These are phyloP conservation scores for Puccinia sorghi DNA, from an alignment of 1,284 basidiomycete genomes.

Conservation along the genomic window DNA sequence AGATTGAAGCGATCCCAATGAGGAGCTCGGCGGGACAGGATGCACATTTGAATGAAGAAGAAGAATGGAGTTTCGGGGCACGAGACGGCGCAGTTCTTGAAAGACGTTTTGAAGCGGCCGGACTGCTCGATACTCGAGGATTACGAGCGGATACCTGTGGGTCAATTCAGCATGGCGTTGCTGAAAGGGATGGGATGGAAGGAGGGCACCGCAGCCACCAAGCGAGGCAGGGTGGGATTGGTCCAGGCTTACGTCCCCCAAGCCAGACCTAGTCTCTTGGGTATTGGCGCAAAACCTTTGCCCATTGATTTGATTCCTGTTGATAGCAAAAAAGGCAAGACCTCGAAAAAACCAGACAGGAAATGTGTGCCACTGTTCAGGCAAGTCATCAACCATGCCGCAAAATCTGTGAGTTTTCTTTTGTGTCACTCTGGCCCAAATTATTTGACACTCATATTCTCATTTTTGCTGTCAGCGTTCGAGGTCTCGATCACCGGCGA, in stretches of 20 bases:
- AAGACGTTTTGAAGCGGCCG: conserved; percentile 54
- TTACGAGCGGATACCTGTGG: conserved; percentile 85
- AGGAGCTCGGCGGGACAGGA: background rate
- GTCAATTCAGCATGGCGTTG: conserved; percentile 89
- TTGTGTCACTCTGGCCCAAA: background rate
- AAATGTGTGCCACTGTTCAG: conserved; percentile 32
- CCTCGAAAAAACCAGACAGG: conserved; percentile 16
- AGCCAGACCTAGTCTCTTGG: conserved; percentile 76
- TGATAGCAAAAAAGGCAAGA: conserved; percentile 54
- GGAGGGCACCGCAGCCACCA: conserved; percentile 69
- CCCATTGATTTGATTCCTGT: background rate
- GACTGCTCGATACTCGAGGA: conserved; percentile 71
- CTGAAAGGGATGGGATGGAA: conserved; percentile 97
- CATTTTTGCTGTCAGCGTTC: conserved; percentile 36
- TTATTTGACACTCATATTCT: background rate
- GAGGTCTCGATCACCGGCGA: conserved; percentile 18
- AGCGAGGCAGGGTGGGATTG: conserved; percentile 60
- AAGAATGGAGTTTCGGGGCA: conserved; percentile 11
- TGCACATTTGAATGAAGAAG: background rate
- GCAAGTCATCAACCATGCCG: conserved; percentile 25
- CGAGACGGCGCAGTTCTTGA: conserved; percentile 26
- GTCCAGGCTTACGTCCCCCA: conserved; percentile 77
- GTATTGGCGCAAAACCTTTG: conserved; percentile 82
- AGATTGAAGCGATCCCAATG: conserved; percentile 34
- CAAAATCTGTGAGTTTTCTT: background rate